Evolutionary conservation across 805 yeast species (phyloP), one percentile per base, ranked within the genome.

Genomic region (Teunomyces pallodes): DNA sequence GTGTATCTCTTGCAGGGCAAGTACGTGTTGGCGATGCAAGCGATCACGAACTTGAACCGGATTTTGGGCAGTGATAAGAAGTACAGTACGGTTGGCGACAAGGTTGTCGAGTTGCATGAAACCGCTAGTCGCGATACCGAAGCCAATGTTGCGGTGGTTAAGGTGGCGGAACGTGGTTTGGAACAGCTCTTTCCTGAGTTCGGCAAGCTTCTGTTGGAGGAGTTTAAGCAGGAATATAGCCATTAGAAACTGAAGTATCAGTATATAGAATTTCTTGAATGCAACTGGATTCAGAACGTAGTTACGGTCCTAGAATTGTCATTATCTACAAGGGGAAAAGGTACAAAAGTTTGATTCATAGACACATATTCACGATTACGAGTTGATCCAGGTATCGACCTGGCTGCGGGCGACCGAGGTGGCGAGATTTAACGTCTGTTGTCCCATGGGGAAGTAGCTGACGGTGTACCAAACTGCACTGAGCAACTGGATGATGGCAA

Each of bases 361-460:
- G 24, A 20, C 24, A 27, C 38, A 17, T 28, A n/a, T 38, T 35
- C 7, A 32, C 6, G 9, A 24, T 31, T 20, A 46, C 26, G 41
- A 41, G 27, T 48, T 70, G 36, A 74, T 66, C 78, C 78, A 74
- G 29, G 65, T 61, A 50, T 69, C 77, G 2, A 72, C 77, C 54
- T 73, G 77, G 31, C 71, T 61, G 45, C 76, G 57, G 12, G 78
- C 78, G 27, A 74, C 77, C 9, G 61, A 60, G 3, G 75, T 62
- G 1, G 78, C 78, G 46, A 74, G 55, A 44, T 65, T 70, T 43
- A 74, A 58, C 0, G 78, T 73, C 51, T 73, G 77, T 20, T 61
- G 62, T 7, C 78, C 78, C 71, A 73, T 58, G n/a, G 78, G 78
- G 54, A 74, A 74, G 57, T 74, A 74, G 51, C 77, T 72, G 20